Percentiles rank a stretch among this genome's conserved stretches.
Conservation (phyloP, 495 filamentous ascomycete species). For the Bacidia rubella region DNA sequence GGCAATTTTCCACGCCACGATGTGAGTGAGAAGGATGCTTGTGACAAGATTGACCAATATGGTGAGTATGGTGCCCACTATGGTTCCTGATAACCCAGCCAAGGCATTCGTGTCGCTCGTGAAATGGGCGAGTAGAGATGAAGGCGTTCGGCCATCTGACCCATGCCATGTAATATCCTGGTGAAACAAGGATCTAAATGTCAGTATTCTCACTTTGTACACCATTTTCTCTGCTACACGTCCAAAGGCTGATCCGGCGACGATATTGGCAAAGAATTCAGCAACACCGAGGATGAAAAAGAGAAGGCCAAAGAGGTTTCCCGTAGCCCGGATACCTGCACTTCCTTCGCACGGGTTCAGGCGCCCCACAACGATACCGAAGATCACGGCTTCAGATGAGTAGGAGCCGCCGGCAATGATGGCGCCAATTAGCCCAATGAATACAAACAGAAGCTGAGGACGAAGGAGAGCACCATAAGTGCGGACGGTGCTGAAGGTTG, state of each 20-base stretch:
- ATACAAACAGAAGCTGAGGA: constrained; percentile 27
- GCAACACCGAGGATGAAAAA: constrained; percentile 42
- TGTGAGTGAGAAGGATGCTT: constrained; percentile 40
- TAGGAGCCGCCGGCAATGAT: constrained; percentile 34
- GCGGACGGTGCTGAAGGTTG: background rate
- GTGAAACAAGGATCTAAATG: constrained; percentile 36
- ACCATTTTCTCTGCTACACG: constrained; percentile 40
- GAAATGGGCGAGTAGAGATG: constrained; percentile 34
- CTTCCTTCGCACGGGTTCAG: constrained; percentile 31
- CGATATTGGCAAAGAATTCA: constrained; percentile 39
- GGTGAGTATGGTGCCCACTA: constrained; percentile 30
- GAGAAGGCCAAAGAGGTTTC: constrained; percentile 38
- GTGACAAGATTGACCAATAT: constrained; percentile 37
- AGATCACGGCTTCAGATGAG: constrained; percentile 39
- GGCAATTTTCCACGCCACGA: constrained; percentile 46
- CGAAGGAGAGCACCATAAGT: constrained; percentile 7
- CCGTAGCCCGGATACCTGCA: constrained; percentile 24
- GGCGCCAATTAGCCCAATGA: constrained; percentile 27
- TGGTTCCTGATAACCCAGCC: constrained; percentile 33
- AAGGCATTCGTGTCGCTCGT: constrained; percentile 37
- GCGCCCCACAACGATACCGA: constrained; percentile 36
- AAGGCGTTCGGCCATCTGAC: constrained; percentile 33
- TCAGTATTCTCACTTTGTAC: constrained; percentile 34
- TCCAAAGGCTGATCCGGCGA: constrained; percentile 36
- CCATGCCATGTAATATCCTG: constrained; percentile 44